These are phyloP conservation scores for Colletotrichum sp. DNA, from an alignment of 2,329 filamentous ascomycete species.

Conservation along the genomic window DNA sequence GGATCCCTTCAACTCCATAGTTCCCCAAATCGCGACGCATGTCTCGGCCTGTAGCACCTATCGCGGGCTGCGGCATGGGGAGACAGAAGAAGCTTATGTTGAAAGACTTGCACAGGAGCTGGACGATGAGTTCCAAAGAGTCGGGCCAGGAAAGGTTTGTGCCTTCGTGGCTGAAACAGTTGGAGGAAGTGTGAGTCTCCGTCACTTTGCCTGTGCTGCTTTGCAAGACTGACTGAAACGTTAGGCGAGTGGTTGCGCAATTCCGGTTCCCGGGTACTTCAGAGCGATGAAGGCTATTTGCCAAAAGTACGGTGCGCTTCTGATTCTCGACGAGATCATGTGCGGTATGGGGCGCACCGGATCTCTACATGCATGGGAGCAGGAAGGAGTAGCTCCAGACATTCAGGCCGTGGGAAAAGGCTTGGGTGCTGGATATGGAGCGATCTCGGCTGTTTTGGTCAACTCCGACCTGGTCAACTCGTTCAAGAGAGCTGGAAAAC, in stretches of 20 bases:
- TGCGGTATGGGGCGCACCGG: not conserved
- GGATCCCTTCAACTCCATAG: not conserved
- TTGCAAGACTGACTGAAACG: not conserved
- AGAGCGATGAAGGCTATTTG: not conserved
- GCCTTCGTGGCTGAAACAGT: not conserved
- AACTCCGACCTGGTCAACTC: not conserved
- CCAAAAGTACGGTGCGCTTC: not conserved
- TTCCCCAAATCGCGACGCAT: not conserved
- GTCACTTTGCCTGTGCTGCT: not conserved
- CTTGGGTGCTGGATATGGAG: not conserved
- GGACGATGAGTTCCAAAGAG: not conserved
- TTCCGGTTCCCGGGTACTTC: not conserved
- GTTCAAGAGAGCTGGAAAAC: not conserved
- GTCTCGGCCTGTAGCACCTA: not conserved
- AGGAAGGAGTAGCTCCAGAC: not conserved
- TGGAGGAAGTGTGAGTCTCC: not conserved
- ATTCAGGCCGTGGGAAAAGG: not conserved
- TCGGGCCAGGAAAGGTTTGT: not conserved
- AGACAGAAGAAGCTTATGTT: not conserved
- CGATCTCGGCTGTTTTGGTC: not conserved
- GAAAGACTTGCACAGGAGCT: not conserved
- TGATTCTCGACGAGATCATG: not conserved
- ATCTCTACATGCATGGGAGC: not conserved
- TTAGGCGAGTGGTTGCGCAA: not conserved
- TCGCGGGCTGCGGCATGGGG: not conserved